These are phyloP conservation scores for Cryptococcus sp. DNA, from an alignment of 1,284 basidiomycete species.

Conservation along the genomic window DNA sequence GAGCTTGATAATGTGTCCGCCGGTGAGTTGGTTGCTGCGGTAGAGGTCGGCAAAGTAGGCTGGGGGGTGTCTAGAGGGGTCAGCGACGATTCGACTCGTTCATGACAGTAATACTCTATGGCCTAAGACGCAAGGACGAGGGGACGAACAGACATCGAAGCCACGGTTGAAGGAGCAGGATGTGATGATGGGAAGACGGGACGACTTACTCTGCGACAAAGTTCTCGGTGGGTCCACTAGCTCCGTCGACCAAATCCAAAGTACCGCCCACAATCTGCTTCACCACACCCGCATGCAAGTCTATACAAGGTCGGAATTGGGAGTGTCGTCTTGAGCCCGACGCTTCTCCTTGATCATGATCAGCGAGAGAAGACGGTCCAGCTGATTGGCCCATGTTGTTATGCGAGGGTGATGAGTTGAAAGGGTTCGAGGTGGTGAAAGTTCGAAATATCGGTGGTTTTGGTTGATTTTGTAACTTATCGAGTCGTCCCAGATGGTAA, in stretches of 20 bases:
- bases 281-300: constrained; percentile 88
- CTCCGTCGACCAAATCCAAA: constrained; percentile 47
- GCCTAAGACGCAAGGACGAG: no score
- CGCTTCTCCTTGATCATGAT: no score
- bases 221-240: constrained; percentile 50
- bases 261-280: constrained; percentile 99
- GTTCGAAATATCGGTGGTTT: no score
- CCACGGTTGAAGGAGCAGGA: neutral
- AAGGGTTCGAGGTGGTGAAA: no score
- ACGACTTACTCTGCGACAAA: constrained; percentile 78
- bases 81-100: neutral
- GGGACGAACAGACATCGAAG: neutral
- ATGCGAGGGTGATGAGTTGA: no score
- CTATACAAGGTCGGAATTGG: constrained; percentile 90
- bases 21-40: constrained; percentile 60
- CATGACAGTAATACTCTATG: no score
- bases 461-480: no score
- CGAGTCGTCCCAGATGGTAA: no score
- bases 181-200: neutral
- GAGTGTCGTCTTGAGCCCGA: constrained; percentile 38
- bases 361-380: no score
- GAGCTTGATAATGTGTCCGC: constrained; percentile 96
- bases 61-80: constrained; percentile 64
- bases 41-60: constrained; percentile 79
- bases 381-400: no score